phyloP scores from a whole-genome alignment of 148 eudicot genomes.

The Hydrangea macrophylla region DNA sequence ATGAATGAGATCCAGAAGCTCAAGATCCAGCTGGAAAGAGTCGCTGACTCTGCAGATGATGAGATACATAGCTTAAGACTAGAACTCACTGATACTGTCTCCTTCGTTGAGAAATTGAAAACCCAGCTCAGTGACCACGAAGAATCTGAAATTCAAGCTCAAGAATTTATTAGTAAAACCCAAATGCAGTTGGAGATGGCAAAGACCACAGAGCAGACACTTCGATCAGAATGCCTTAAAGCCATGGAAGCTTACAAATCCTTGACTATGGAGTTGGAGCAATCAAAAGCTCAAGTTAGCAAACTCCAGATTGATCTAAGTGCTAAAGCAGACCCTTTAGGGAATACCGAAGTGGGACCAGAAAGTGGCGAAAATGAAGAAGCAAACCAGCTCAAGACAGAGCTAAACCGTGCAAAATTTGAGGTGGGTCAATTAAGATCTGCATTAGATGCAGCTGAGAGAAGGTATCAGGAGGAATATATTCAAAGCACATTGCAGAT shows the following conservation, averaged over 20 bases:
- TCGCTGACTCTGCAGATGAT: constrained; percentile 47
- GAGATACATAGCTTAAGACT: constrained; percentile 54
- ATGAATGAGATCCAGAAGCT: constrained; percentile 72
- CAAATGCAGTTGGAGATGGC: constrained; percentile 54
- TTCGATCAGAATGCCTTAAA: constrained; percentile 41
- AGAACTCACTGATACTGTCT: constrained; percentile 55
- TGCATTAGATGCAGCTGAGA: constrained; percentile 64
- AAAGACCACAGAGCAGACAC: constrained; percentile 45
- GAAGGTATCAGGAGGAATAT: constrained; percentile 62
- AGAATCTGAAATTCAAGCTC: constrained; percentile 53
- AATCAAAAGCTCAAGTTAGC: constrained; percentile 50
- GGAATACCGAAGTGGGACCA: not conserved
- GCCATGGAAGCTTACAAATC: constrained; percentile 48
- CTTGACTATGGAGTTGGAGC: constrained; percentile 49
- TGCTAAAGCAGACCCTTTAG: constrained; percentile 6
- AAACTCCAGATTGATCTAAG: constrained; percentile 38
- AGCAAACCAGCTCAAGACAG: constrained; percentile 32
- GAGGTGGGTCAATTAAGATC: constrained; percentile 50
- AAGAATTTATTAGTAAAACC: constrained; percentile 45
- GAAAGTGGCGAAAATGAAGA: constrained; percentile 30
- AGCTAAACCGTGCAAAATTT: constrained; percentile 48
- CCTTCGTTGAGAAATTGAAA: constrained; percentile 53
- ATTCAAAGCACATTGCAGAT: constrained; percentile 69
- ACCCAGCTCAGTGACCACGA: constrained; percentile 54
- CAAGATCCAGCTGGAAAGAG: constrained; percentile 54